phyloP scores from a whole-genome alignment of 192 early-diverging fungal species.

The Gonapodya prolifera region DNA sequence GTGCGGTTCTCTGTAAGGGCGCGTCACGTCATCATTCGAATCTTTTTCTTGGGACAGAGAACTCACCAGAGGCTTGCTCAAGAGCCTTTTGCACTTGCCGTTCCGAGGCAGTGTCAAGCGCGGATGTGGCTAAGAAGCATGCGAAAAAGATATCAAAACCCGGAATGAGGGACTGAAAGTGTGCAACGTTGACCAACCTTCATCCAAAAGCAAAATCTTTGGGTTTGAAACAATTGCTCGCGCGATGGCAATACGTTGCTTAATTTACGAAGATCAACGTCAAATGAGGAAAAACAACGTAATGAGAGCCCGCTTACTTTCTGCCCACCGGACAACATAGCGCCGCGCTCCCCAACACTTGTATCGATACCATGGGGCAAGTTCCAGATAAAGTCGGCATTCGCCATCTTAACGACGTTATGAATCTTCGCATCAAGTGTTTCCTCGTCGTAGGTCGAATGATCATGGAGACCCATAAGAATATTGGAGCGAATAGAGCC shows the following conservation, averaged over 20 bases:
- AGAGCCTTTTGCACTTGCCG: conserved; percentile 70
- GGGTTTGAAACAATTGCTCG: conserved; percentile 81
- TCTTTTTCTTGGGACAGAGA: too few species aligned
- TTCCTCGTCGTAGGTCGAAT: not conserved
- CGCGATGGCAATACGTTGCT: conserved; percentile 92
- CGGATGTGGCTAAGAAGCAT: conserved; percentile 52
- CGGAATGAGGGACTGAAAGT: not conserved
- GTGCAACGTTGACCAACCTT: conserved; percentile 31
- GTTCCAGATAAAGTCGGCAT: conserved; percentile 71
- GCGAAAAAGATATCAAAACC: not conserved
- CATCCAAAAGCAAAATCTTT: conserved; percentile 72
- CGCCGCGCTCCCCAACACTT: conserved; percentile 64
- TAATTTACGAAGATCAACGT: not conserved
- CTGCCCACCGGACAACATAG: conserved; percentile 74
- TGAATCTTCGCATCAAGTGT: conserved; percentile 4
- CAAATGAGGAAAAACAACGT: not conserved
- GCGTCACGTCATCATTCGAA: too few species aligned
- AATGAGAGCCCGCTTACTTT: conserved; percentile 28
- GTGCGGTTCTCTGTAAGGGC: too few species aligned
- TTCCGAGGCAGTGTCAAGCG: conserved; percentile 64
- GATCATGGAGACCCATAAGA: not conserved
- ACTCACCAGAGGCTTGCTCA: conserved; percentile 61
- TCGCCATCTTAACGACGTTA: conserved; percentile 39
- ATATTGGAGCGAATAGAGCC: not conserved
- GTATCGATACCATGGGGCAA: conserved; percentile 82